A percentile compares a stretch with the other conserved stretches of the same genome.
Conservation (phyloP, 345 rosid species). For the Pelargonium nanum region DNA sequence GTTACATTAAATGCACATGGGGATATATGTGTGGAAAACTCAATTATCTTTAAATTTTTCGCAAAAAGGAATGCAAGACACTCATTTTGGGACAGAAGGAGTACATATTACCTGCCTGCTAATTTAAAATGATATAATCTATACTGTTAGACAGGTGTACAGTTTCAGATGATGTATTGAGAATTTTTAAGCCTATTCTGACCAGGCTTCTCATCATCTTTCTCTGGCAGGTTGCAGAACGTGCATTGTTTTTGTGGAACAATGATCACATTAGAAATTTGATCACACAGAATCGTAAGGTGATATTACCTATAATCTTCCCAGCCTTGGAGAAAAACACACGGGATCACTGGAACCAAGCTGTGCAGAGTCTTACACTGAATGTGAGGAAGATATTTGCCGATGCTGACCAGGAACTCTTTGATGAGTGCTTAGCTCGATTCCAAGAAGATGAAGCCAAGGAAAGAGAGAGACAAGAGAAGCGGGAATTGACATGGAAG, state of each 20-base stretch:
- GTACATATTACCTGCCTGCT: too few relatives aligned
- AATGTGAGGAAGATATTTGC: neutral
- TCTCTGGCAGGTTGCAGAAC: neutral
- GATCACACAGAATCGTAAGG: neutral
- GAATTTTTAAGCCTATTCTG: too few relatives aligned
- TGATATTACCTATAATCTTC: neutral
- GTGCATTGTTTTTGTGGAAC: neutral
- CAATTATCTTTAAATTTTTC: too few relatives aligned
- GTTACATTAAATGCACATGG: too few relatives aligned
- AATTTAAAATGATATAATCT: too few relatives aligned
- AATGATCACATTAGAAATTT: neutral
- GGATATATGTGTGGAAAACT: too few relatives aligned
- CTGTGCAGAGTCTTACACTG: neutral
- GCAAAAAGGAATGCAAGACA: too few relatives aligned
- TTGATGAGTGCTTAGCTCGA: constrained; percentile 54
- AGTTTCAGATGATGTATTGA: too few relatives aligned
- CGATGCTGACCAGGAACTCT: constrained; percentile 14
- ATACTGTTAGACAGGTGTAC: too few relatives aligned
- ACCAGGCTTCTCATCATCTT: neutral
- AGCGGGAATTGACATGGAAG: constrained; percentile 53
- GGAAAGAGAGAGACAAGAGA: constrained; percentile 31
- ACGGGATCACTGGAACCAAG: neutral
- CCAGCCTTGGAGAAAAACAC: neutral
- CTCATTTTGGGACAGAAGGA: too few relatives aligned
- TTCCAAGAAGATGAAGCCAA: constrained; percentile 47